Conservation (phyloP, 2,329 filamentous ascomycete genomes). For the Fusarium lateritium region DNA sequence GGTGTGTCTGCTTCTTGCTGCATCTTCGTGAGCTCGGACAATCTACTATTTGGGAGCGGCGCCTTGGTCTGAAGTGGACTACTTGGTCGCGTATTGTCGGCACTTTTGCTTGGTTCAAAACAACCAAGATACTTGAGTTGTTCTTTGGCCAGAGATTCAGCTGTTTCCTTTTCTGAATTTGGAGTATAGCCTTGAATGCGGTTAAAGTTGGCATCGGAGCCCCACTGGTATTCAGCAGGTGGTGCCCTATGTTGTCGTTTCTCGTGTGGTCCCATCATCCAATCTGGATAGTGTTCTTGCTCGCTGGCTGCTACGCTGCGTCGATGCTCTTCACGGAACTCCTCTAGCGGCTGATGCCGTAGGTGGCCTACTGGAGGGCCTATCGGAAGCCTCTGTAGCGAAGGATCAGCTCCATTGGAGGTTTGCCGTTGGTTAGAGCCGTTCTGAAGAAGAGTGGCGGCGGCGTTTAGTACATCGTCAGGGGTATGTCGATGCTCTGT, state of each 20-base stretch:
- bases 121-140: constrained; percentile 71
- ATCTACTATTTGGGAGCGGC: constrained; percentile 27
- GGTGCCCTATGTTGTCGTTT: constrained; percentile 53
- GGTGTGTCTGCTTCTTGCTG: constrained; percentile 58
- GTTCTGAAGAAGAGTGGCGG: constrained; percentile 67
- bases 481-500: constrained; percentile 55
- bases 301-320: constrained; percentile 52
- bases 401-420: constrained; percentile 47
- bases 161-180: constrained; percentile 68
- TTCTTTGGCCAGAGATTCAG: constrained; percentile 69
- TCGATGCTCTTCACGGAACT: constrained; percentile 59
- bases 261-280: constrained; percentile 57
- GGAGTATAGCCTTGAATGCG: constrained; percentile 71
- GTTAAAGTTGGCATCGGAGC: constrained; percentile 77
- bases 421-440: constrained; percentile 49
- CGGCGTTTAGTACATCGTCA: constrained; percentile 70
- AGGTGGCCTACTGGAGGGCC: constrained; percentile 59
- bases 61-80: constrained; percentile 62
- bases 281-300: constrained; percentile 59
- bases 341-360: constrained; percentile 60
- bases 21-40: constrained; percentile 50
- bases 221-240: constrained; percentile 71
- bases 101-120: constrained; percentile 70
- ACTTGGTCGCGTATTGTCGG: constrained; percentile 70
- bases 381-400: constrained; percentile 47